Evolutionary conservation across 2,329 filamentous ascomycete species (phyloP), one percentile per base, ranked within the genome.

Genomic region (Torrubiella hemipterigena): DNA sequence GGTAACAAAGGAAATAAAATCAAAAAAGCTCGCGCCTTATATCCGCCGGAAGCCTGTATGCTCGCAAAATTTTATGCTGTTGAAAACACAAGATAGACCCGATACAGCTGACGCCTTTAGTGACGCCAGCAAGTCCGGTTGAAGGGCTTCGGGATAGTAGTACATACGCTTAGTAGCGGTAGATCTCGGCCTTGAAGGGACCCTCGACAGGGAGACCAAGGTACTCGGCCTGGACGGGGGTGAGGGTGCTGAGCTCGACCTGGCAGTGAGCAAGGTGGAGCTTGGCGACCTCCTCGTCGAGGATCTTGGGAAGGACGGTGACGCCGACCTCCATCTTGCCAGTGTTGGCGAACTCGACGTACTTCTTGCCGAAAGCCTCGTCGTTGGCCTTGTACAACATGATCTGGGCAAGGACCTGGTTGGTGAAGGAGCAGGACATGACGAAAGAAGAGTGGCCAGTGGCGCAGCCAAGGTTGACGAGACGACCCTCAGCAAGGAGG

Each of bases 351-450:
- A 94, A 98, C 68, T 95, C 91, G 51, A 87, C 67, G 69, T 95
- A 93, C 76, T 95, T 95, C 67, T 83, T 69, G 64, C 80, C 76
- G 61, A 93, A 98, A 36, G 69, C 80, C 57, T 73, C 74, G 58
- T 96, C 87, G 51, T 80, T 72, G 52, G 77, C 80, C 81, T 96
- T 96, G 82, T 66, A 98, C 54, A 98, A 71, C 71, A 93, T 81
- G 69, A 98, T 96, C 73, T 98, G 91, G 47, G 91, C 91, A 60
- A 98, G 84, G 52, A 96, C 91, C 76, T 98, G 91, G 81, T 98
- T 98, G 76, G 87, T 93, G 81, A 98, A 98, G 43, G 89, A 96
- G 81, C 91, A 98, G 51, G 87, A 95, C 91, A 98, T 96, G 47
- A 98, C 91, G 65, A 98, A 98, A 32, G 89, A 96, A 48, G 87